Conservation (phyloP, 2,329 filamentous ascomycete genomes). For the Fusarium sp. region DNA sequence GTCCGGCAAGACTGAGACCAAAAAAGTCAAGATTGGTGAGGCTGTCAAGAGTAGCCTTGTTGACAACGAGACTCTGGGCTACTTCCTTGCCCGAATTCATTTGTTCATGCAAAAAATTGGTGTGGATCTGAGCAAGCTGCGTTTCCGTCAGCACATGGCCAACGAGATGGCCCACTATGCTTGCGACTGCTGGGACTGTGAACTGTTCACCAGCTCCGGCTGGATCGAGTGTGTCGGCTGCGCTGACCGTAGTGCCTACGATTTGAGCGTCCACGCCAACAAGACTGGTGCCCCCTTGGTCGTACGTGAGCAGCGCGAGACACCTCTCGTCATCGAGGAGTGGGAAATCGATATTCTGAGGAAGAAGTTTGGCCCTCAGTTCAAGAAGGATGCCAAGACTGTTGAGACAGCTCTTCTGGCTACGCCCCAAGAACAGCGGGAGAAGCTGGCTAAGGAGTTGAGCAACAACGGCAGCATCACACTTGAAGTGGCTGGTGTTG, state of each 20-base stretch:
- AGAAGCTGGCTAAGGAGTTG: constrained; percentile 79
- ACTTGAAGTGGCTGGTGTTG: constrained; percentile 74
- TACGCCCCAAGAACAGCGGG: constrained; percentile 81
- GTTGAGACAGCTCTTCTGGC: constrained; percentile 82
- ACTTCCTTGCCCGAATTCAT: constrained; percentile 94
- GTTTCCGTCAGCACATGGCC: constrained; percentile 96
- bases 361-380: constrained; percentile 94
- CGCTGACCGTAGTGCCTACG: constrained; percentile 94
- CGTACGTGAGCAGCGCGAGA: constrained; percentile 81
- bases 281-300: constrained; percentile 88
- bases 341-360: constrained; percentile 89
- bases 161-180: constrained; percentile 88
- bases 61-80: constrained; percentile 97
- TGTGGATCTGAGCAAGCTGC: constrained; percentile 85
- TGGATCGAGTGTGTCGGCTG: constrained; percentile 99
- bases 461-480: constrained; percentile 77
- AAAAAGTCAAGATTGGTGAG: constrained; percentile 80
- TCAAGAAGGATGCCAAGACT: constrained; percentile 92
- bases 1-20: constrained; percentile 80
- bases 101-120: constrained; percentile 90
- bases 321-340: constrained; percentile 83
- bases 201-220: constrained; percentile 88
- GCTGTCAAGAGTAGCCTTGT: constrained; percentile 85
- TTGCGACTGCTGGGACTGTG: constrained; percentile 96
- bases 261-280: constrained; percentile 90